phyloP scores from a whole-genome alignment of 495 filamentous ascomycete species.

The Staphylotrichum longicolle region DNA sequence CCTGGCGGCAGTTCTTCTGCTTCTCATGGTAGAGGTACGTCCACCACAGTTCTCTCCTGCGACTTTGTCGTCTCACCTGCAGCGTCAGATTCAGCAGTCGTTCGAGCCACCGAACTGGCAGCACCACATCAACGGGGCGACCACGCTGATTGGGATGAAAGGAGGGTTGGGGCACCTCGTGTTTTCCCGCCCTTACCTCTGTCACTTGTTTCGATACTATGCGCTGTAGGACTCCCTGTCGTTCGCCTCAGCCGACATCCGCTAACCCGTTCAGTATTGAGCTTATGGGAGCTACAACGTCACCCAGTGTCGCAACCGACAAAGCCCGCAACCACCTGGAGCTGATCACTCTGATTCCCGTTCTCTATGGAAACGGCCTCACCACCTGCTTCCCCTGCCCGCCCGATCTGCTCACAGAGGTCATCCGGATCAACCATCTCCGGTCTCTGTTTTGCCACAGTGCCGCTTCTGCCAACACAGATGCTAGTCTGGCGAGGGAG shows the following conservation, averaged over 20 bases:
- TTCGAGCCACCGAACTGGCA: conserved; percentile 10
- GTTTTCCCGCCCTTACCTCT: conserved; percentile 1
- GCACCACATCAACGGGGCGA: conserved; percentile 4
- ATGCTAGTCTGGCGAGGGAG: background rate
- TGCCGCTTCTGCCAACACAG: too few species aligned
- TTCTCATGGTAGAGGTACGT: conserved; percentile 9
- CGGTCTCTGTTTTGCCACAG: background rate
- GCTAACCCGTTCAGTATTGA: conserved; percentile 1
- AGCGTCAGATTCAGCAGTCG: conserved; percentile 7
- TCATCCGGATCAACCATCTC: conserved; percentile 22
- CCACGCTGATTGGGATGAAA: conserved; percentile 3
- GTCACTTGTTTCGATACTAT: conserved; percentile 15
- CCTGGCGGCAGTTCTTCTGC: background rate
- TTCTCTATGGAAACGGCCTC: conserved; percentile 16
- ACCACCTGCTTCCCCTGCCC: conserved; percentile 14
- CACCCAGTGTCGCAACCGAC: background rate
- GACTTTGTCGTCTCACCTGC: background rate
- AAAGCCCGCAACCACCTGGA: conserved; percentile 7
- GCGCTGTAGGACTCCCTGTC: background rate
- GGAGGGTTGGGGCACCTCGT: conserved; percentile 5
- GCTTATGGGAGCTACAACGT: conserved; percentile 1
- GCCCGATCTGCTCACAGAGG: background rate
- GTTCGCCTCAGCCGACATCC: background rate
- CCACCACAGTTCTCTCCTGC: too few species aligned
- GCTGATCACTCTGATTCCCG: conserved; percentile 4